phyloP scores from a whole-genome alignment of 768 basidiomycete species.

The Filobasidium wieringae region DNA sequence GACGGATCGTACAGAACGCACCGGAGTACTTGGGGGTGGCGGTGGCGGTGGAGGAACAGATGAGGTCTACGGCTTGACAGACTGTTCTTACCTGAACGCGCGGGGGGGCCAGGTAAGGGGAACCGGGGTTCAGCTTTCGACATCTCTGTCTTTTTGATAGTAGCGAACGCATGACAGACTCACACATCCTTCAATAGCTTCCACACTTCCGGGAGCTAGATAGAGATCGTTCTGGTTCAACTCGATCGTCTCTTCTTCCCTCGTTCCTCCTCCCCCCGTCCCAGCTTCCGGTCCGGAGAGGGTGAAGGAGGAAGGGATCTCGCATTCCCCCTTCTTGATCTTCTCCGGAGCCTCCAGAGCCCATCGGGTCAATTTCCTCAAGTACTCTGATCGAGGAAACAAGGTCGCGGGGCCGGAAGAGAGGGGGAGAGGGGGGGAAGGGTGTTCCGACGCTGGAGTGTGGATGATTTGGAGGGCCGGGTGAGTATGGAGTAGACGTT shows the following conservation, averaged over 20 bases:
- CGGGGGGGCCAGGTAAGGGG: no score
- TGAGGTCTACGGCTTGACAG: slow-evolving; percentile 73
- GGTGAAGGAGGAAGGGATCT: slow-evolving; percentile 21
- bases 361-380: slow-evolving; percentile 29
- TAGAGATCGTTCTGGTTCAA: slow-evolving; percentile 36
- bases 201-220: slow-evolving; percentile 34
- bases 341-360: slow-evolving; percentile 29
- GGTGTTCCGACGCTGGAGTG: not conserved
- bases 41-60: slow-evolving; percentile 32
- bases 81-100: slow-evolving; percentile 41
- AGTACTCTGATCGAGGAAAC: slow-evolving; percentile 21
- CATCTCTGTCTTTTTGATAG: no score
- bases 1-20: slow-evolving; percentile 75
- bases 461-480: slow-evolving; percentile 1
- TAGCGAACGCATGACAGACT: slow-evolving; percentile 9
- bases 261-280: not conserved
- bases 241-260: slow-evolving; percentile 15
- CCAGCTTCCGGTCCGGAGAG: not conserved
- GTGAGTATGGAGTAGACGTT: not conserved
- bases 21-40: not conserved
- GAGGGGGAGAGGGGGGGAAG: slow-evolving; percentile 16
- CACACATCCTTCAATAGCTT: slow-evolving; percentile 38
- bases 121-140: no score
- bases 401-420: not conserved
- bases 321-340: slow-evolving; percentile 32